Percentiles rank a stretch among this genome's conserved stretches.
Evolutionary conservation across 441 rosid species (phyloP).

Genomic region (Arabidopsis hybrid): DNA sequence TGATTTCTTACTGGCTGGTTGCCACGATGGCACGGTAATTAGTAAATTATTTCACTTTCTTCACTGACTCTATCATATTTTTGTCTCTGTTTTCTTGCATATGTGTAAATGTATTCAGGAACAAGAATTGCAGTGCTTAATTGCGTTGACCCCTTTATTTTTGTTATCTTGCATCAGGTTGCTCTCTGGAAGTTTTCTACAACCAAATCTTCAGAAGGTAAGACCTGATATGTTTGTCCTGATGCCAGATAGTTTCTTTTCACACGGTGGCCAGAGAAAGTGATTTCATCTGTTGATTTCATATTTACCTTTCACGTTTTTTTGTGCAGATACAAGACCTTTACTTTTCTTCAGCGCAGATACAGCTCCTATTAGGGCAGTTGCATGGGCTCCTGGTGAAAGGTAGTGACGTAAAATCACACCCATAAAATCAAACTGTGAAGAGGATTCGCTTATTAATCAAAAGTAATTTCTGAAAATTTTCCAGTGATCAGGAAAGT

Average conservation of each 20-base stretch:
- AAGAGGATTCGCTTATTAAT: conserved; percentile 18
- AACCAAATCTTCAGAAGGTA: conserved; percentile 64
- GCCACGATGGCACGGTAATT: conserved; percentile 90
- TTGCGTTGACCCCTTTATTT: conserved; percentile 7
- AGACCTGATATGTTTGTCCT: background rate
- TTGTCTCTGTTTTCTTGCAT: conserved; percentile 13
- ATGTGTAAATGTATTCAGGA: conserved; percentile 18
- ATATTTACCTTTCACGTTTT: conserved; percentile 30
- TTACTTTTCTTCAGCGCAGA: conserved; percentile 87
- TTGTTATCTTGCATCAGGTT: conserved; percentile 60
- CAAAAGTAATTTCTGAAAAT: conserved; percentile 25
- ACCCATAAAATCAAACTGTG: background rate
- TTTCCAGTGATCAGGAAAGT: conserved; percentile 70
- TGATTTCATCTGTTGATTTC: conserved; percentile 27
- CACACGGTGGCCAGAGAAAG: conserved; percentile 16
- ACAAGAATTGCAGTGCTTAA: conserved; percentile 1
- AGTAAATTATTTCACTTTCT: conserved; percentile 6
- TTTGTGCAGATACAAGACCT: conserved; percentile 83
- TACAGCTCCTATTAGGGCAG: conserved; percentile 79
- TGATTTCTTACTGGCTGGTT: conserved; percentile 89
- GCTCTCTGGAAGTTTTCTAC: conserved; percentile 92
- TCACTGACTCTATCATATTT: background rate
- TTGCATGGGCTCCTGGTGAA: conserved; percentile 90
- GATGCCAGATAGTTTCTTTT: conserved; percentile 14
- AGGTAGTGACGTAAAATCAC: conserved; percentile 57